Evolutionary conservation across 2,329 filamentous ascomycete genomes (phyloP).

Genomic region (Westerdykella sp.): DNA sequence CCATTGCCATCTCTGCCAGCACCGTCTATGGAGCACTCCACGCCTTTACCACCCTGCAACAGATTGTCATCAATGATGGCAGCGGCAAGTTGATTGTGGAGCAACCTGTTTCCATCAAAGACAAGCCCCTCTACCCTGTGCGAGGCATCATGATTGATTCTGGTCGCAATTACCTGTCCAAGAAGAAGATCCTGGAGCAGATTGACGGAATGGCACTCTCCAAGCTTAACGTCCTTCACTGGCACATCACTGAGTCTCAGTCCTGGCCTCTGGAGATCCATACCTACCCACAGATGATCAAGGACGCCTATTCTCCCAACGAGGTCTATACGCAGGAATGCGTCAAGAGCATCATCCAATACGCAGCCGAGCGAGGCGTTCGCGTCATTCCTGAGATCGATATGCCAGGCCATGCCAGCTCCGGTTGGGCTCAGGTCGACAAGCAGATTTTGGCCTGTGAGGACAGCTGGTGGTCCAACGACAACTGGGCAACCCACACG

Average conservation of each 20-base stretch:
- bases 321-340: conserved; percentile 43
- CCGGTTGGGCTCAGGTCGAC: conserved; percentile 53
- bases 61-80: conserved; percentile 48
- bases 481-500: conserved; percentile 49
- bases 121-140: conserved; percentile 48
- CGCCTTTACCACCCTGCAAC: conserved; percentile 53
- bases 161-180: conserved; percentile 50
- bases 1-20: conserved; percentile 44
- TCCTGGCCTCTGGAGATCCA: conserved; percentile 51
- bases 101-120: conserved; percentile 48
- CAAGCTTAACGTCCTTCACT: conserved; percentile 54
- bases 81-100: conserved; percentile 45
- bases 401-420: conserved; percentile 54
- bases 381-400: conserved; percentile 57
- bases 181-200: conserved; percentile 49
- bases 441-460: conserved; percentile 51
- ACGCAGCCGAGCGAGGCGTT: conserved; percentile 51
- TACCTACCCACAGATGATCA: conserved; percentile 47
- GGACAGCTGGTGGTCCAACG: conserved; percentile 57
- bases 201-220: conserved; percentile 51
- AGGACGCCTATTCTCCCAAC: conserved; percentile 49
- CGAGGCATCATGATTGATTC: conserved; percentile 53
- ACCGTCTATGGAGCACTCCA: conserved; percentile 52
- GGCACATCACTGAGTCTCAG: conserved; percentile 52
- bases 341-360: conserved; percentile 43